Base-by-base conservation (phyloP, 2,329 filamentous ascomycete species). In the Alternaria ethzedia region DNA sequence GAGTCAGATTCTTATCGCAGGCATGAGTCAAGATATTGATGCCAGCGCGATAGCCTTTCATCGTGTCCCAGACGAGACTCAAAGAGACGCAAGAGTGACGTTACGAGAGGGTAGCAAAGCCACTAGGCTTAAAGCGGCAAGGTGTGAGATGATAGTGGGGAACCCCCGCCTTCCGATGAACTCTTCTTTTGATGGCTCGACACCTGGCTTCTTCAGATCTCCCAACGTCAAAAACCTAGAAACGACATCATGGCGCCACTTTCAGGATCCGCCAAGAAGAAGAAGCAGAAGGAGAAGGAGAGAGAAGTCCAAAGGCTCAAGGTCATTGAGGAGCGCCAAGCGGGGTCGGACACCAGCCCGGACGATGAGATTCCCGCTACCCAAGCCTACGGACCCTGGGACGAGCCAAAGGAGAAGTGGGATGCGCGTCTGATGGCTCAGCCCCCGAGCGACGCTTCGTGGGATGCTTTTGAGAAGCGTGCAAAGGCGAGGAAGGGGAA, bases 241-340 rank as follows among this genome's bases (percentile, higher is more conserved):
- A 28, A 20, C 7, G 25, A 55, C 30, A 45, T 11, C 7, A 56
- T 56, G 54, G 43, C 43, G 12, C 54, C 47, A 41, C 23, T 36
- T 8, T 45, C 49, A 6, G 47, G 20, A 25, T 46, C 30, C 26
- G 25, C 32, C 20, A 55, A 54, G 51, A 61, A 50, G 13, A 50
- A 45, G 30, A 52, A 58, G 30, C 56, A 32, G 23, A 55, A 32
- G n/a, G 59, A 45, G 30, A 61, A 56, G 21, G 49, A 61, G 21
- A 44, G 50, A 20, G 49, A 52, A 13, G 5, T 52, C 49, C 51
- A 61, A 32, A 50, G 43, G 30, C 28, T 45, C 20, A 57, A 61
- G 54, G 59, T 41, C 23, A 61, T 50, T 20, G 51, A 57, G 12
- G 23, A 61, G 32, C 45, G 30, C 17, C 21, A 43, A 43, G 59